Percentiles rank a stretch among this genome's conserved stretches.
Evolutionary conservation across 768 basidiomycete species (phyloP).

Genomic region (Leccinum arenicola): DNA sequence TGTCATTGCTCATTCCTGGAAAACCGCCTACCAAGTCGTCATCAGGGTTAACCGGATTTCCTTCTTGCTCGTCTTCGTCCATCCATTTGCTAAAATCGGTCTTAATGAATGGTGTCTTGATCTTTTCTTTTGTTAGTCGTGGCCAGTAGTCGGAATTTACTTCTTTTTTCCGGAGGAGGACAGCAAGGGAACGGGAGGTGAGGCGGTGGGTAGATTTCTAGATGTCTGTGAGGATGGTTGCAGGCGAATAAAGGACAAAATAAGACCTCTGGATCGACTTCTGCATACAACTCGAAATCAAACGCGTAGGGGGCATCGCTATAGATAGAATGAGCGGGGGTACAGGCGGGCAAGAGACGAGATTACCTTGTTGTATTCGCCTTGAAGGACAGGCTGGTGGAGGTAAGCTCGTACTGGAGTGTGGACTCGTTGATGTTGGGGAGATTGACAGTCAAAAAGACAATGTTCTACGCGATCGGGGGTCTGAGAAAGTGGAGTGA

Average conservation of each 20-base stretch:
- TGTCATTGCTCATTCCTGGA: slow-evolving; percentile 41
- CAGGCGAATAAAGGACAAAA: neutral
- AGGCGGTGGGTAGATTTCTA: slow-evolving; percentile 46
- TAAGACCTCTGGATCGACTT: slow-evolving; percentile 71
- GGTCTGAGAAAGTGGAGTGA: neutral
- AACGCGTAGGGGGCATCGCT: slow-evolving; percentile 65
- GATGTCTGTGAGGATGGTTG: slow-evolving; percentile 1
- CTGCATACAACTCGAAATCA: slow-evolving; percentile 69
- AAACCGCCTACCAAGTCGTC: slow-evolving; percentile 39
- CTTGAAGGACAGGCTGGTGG: slow-evolving; percentile 59
- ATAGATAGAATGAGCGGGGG: slow-evolving; percentile 4
- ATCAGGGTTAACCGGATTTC: slow-evolving; percentile 31
- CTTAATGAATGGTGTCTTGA: slow-evolving; percentile 80
- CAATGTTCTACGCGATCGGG: slow-evolving; percentile 59
- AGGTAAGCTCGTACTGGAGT: slow-evolving; percentile 58
- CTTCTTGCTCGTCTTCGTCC: slow-evolving; percentile 96
- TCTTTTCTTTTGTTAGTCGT: slow-evolving; percentile 85
- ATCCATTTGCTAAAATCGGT: slow-evolving; percentile 96
- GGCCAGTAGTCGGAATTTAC: slow-evolving; percentile 83
- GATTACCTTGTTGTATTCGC: slow-evolving; percentile 65
- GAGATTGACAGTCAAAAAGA: slow-evolving; percentile 83
- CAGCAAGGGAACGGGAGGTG: slow-evolving; percentile 62
- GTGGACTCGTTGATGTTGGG: slow-evolving; percentile 62
- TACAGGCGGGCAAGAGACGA: neutral
- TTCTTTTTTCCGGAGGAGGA: slow-evolving; percentile 81